Conservation (phyloP, 2,329 filamentous ascomycete species). For the Sclerotinia sclerotiorum region DNA sequence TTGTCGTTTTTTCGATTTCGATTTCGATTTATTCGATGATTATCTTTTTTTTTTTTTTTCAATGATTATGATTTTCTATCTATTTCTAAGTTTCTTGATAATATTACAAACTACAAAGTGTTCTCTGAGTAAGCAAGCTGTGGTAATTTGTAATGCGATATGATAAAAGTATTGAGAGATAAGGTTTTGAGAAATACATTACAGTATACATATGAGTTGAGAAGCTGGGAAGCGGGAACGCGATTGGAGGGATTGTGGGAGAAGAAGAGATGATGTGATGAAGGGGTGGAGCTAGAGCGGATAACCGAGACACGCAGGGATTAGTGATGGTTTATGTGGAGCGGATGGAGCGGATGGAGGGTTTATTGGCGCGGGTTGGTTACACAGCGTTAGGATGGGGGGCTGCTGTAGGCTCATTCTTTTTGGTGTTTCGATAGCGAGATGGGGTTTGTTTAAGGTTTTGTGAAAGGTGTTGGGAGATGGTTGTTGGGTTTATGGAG, state of each 20-base stretch:
- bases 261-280: not conserved
- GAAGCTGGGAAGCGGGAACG: too few species aligned
- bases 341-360: not conserved
- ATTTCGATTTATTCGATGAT: not conserved
- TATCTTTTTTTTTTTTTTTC: too few species aligned
- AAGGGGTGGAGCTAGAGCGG: constrained; percentile 2
- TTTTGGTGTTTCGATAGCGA: not conserved
- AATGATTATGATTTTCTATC: too few species aligned
- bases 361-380: constrained; percentile 7
- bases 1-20: not conserved
- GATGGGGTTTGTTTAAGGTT: not conserved
- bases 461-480: not conserved
- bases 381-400: not conserved
- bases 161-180: too few species aligned
- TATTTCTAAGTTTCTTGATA: too few species aligned
- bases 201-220: not conserved
- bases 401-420: not conserved
- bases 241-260: constrained; percentile 4
- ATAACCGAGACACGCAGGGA: constrained; percentile 13
- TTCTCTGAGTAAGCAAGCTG: not conserved
- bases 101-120: too few species aligned
- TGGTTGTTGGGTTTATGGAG: too few species aligned
- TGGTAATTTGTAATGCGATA: constrained; percentile 3
- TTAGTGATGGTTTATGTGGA: constrained; percentile 8
- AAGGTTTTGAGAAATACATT: not conserved